Percentiles rank a stretch among this genome's conserved stretches.
These are phyloP conservation scores for Neltuma alba DNA, from an alignment of 306 rosid species.

Conservation along the genomic window DNA sequence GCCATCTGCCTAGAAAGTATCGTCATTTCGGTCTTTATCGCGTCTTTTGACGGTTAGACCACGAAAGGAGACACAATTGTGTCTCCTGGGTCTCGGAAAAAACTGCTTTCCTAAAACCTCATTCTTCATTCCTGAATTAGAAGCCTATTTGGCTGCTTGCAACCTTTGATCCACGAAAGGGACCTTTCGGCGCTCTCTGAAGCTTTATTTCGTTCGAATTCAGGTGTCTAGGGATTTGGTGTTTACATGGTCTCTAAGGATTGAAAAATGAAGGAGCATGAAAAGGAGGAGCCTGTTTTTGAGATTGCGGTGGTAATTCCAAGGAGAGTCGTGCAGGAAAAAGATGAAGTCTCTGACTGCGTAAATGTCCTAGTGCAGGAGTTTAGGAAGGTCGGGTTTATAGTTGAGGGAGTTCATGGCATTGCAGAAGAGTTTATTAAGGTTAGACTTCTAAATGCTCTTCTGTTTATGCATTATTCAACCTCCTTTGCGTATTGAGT, in stretches of 20 bases:
- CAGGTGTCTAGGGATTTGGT: not conserved
- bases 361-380: constrained; percentile 57
- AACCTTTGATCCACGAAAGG: constrained; percentile 28
- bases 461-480: constrained; percentile 1
- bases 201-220: constrained; percentile 18
- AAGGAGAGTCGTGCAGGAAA: constrained; percentile 47
- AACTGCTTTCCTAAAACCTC: not conserved
- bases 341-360: constrained; percentile 53
- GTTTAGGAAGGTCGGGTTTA: constrained; percentile 63
- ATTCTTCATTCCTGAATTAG: not conserved
- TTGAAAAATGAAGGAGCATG: constrained; percentile 50
- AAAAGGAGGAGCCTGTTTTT: constrained; percentile 57
- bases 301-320: constrained; percentile 91
- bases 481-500: constrained; percentile 9
- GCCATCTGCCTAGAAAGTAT: constrained; percentile 15
- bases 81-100: not conserved
- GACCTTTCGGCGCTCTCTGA: constrained; percentile 28
- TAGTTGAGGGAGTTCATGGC: constrained; percentile 80
- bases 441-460: constrained; percentile 54
- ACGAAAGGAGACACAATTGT: not conserved
- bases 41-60: constrained; percentile 18
- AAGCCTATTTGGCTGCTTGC: constrained; percentile 17
- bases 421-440: constrained; percentile 86
- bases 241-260: constrained; percentile 29
- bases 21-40: not conserved